A percentile compares a stretch with the other conserved stretches of the same genome.
Conservation (phyloP, 2,329 filamentous ascomycete species). For the Botrytis fabae region DNA sequence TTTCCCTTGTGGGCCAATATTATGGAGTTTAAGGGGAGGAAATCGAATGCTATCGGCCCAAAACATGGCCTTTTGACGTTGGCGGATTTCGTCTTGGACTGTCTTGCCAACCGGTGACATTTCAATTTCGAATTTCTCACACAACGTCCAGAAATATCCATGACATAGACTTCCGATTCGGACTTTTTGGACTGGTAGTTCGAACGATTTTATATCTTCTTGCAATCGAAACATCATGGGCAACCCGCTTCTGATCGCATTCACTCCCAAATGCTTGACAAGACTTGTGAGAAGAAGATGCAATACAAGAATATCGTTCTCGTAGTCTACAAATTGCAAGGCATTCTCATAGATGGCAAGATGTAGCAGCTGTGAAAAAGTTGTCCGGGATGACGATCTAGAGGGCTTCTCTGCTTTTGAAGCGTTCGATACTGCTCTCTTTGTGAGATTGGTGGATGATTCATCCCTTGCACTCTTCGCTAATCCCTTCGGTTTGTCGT, state of each 20-base stretch:
- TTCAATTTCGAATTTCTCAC: conserved; percentile 76
- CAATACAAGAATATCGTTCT: conserved; percentile 73
- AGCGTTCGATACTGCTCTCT: conserved; percentile 68
- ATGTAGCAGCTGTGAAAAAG: conserved; percentile 80
- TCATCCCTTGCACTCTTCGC: conserved; percentile 40
- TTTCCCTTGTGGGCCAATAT: conserved; percentile 57
- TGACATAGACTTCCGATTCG: conserved; percentile 82
- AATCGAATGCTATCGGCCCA: conserved; percentile 77
- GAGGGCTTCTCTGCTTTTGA: conserved; percentile 47
- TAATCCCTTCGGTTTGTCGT: conserved; percentile 52
- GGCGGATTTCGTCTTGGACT: conserved; percentile 73
- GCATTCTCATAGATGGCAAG: conserved; percentile 88
- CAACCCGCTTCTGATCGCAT: conserved; percentile 73
- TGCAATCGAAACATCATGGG: conserved; percentile 90
- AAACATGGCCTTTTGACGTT: conserved; percentile 70
- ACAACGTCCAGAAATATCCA: conserved; percentile 82
- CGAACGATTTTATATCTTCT: conserved; percentile 72
- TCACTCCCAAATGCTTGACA: conserved; percentile 77
- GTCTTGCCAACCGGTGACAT: conserved; percentile 66
- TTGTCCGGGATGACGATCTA: conserved; percentile 30
- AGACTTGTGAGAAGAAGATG: conserved; percentile 75
- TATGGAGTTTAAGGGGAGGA: conserved; percentile 64
- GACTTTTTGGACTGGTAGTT: conserved; percentile 69
- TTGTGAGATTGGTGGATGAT: conserved; percentile 36
- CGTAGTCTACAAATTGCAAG: conserved; percentile 68